phyloP scores from a whole-genome alignment of 495 filamentous ascomycete genomes.

The Xylaria scruposa region DNA sequence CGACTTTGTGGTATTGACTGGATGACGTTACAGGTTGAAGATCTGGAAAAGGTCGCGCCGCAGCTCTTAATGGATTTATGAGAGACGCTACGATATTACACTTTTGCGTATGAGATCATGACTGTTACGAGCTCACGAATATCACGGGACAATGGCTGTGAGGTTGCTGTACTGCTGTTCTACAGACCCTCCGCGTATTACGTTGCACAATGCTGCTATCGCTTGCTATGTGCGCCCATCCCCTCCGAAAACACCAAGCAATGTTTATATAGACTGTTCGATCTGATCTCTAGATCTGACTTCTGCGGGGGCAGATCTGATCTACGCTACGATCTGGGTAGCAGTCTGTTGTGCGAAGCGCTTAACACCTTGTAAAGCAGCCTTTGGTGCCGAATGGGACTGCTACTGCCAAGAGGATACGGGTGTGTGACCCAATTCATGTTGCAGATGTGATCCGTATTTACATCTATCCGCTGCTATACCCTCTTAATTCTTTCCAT shows the following conservation, averaged over 20 bases:
- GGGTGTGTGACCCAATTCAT: not conserved
- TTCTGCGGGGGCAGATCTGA: constrained; percentile 5
- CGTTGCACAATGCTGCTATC: too few relatives aligned
- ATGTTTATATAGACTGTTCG: not conserved
- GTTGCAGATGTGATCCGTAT: not conserved
- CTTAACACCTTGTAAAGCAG: not conserved
- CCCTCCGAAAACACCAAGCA: too few relatives aligned
- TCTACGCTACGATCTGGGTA: not conserved
- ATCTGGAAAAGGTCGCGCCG: constrained; percentile 89
- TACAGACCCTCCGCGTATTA: not conserved
- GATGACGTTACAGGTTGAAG: too few relatives aligned
- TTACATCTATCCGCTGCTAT: not conserved
- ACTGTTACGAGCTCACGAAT: constrained; percentile 8
- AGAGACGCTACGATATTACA: constrained; percentile 19
- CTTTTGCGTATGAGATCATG: constrained; percentile 14
- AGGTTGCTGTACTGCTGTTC: not conserved
- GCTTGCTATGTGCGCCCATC: too few relatives aligned
- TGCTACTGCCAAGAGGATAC: not conserved
- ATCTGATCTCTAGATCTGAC: constrained; percentile 3
- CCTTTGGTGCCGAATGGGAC: not conserved
- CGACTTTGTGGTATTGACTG: too few relatives aligned
- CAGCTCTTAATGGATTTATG: constrained; percentile 90
- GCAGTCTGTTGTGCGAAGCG: not conserved
- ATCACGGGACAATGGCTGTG: not conserved
- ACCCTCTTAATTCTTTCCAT: not conserved